These are phyloP conservation scores for Pluteus cervinus DNA, from an alignment of 768 basidiomycete genomes.

Conservation along the genomic window DNA sequence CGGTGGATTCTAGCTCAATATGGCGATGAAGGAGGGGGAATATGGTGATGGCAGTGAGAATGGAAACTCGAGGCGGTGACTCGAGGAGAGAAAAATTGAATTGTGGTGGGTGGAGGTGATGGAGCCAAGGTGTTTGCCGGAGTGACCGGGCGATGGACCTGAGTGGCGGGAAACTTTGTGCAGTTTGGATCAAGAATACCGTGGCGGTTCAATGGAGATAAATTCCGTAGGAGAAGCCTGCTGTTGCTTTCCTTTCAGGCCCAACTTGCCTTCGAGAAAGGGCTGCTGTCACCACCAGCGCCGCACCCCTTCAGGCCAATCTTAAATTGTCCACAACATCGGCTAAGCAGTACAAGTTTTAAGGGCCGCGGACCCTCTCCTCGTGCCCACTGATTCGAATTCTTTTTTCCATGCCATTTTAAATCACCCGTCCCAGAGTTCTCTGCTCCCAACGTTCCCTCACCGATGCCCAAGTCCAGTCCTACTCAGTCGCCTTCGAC, in stretches of 20 bases:
- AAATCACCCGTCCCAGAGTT: constrained; percentile 32
- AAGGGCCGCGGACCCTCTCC: constrained; percentile 57
- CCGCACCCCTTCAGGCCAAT: constrained; percentile 42
- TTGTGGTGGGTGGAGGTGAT: no score
- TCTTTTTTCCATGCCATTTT: constrained; percentile 63
- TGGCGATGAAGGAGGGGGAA: constrained; percentile 25
- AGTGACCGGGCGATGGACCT: constrained; percentile 8
- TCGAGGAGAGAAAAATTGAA: constrained; percentile 17
- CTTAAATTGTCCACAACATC: constrained; percentile 46
- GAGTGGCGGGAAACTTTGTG: constrained; percentile 23
- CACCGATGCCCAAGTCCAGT: constrained; percentile 37
- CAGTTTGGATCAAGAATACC: constrained; percentile 20
- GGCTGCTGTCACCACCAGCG: constrained; percentile 36
- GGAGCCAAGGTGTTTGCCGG: constrained; percentile 12
- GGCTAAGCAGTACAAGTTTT: constrained; percentile 38
- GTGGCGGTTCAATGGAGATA: constrained; percentile 33
- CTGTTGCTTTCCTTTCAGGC: constrained; percentile 21
- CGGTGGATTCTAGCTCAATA: constrained; percentile 33
- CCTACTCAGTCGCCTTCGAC: constrained; percentile 22
- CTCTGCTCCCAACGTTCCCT: constrained; percentile 21
- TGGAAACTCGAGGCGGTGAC: constrained; percentile 23
- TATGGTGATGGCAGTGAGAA: constrained; percentile 41
- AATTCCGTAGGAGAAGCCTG: constrained; percentile 24
- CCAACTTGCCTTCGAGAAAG: constrained; percentile 37
- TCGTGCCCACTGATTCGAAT: constrained; percentile 64